phyloP scores from a whole-genome alignment of 1,284 basidiomycete species.

The Heterobasidion parviporum region DNA sequence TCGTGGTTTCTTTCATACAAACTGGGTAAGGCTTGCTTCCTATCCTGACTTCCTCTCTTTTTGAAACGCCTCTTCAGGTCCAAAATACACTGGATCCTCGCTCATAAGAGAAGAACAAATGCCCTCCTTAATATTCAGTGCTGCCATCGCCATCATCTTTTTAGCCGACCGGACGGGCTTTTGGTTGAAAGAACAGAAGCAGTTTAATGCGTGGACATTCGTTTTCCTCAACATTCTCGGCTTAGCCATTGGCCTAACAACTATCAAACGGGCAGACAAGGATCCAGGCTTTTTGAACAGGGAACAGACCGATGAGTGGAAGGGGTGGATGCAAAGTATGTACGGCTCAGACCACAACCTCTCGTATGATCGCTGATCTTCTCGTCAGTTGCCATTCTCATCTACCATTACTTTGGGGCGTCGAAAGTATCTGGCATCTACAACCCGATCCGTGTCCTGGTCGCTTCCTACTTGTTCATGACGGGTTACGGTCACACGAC shows the following conservation, averaged over 20 bases:
- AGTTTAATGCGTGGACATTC: slow-evolving; percentile 67
- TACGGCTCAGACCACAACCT: slow-evolving; percentile 9
- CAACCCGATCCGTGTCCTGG: slow-evolving; percentile 81
- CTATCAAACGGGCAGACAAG: slow-evolving; percentile 64
- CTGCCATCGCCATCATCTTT: slow-evolving; percentile 59
- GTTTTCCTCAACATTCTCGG: slow-evolving; percentile 44
- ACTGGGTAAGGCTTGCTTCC: slow-evolving; percentile 22
- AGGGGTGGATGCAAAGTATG: slow-evolving; percentile 93
- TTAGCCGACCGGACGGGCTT: slow-evolving; percentile 75
- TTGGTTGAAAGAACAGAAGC: slow-evolving; percentile 85
- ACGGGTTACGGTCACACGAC: slow-evolving; percentile 69
- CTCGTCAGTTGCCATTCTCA: slow-evolving; percentile 66
- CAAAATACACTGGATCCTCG: slow-evolving; percentile 14
- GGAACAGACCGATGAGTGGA: slow-evolving; percentile 92
- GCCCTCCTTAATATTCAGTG: slow-evolving; percentile 55
- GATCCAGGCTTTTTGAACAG: slow-evolving; percentile 84
- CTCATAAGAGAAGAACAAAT: slow-evolving; percentile 30
- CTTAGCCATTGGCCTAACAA: slow-evolving; percentile 53
- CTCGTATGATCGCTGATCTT: slow-evolving; percentile 2
- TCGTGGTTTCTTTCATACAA: slow-evolving; percentile 28
- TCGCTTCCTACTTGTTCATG: slow-evolving; percentile 83
- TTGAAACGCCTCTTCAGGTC: not conserved
- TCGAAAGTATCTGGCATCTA: slow-evolving; percentile 87
- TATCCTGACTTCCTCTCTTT: slow-evolving; percentile 4
- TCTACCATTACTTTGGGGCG: slow-evolving; percentile 85